Conservation (phyloP, 202 grass and related monocot species). For the Elaeis oleifera region DNA sequence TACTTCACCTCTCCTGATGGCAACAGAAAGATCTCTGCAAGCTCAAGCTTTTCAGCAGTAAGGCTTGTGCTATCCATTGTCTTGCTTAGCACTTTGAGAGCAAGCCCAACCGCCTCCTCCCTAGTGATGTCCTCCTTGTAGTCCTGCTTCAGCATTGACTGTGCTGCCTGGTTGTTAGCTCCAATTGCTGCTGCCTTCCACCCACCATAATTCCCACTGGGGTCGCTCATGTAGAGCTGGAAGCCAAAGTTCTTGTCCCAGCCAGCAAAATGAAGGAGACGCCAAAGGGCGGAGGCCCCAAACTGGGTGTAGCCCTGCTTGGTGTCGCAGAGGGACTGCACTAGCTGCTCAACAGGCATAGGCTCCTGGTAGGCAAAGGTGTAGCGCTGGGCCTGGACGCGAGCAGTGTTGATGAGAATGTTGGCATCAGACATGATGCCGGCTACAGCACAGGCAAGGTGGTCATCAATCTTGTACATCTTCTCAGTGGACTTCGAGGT, state of each 20-base stretch:
- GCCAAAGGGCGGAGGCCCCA: constrained; percentile 91
- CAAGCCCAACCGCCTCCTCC: constrained; percentile 78
- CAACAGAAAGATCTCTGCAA: constrained; percentile 74
- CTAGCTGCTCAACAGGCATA: constrained; percentile 92
- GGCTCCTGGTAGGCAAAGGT: constrained; percentile 85
- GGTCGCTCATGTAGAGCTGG: constrained; percentile 96
- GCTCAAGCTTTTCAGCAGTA: constrained; percentile 80
- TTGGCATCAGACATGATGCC: constrained; percentile 99
- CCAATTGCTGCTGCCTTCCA: constrained; percentile 93
- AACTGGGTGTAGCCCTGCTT: constrained; percentile 99
- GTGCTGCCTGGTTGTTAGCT: constrained; percentile 90
- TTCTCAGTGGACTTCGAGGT: constrained; percentile 87
- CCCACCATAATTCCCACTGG: constrained; percentile 79
- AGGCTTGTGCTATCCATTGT: constrained; percentile 98
- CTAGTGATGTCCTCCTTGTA: constrained; percentile 80
- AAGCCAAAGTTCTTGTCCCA: constrained; percentile 91
- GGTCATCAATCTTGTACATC: constrained; percentile 99
- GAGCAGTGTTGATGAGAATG: constrained; percentile 95
- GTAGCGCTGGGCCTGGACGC: constrained; percentile 96
- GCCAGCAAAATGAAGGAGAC: constrained; percentile 94
- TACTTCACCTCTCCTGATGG: constrained; percentile 66
- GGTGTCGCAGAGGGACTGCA: constrained; percentile 93
- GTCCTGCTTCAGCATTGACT: constrained; percentile 99
- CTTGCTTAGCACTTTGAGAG: constrained; percentile 92
- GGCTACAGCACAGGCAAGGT: constrained; percentile 81